phyloP scores from a whole-genome alignment of 1,284 basidiomycete genomes.

The Vanrija pseudolonga region DNA sequence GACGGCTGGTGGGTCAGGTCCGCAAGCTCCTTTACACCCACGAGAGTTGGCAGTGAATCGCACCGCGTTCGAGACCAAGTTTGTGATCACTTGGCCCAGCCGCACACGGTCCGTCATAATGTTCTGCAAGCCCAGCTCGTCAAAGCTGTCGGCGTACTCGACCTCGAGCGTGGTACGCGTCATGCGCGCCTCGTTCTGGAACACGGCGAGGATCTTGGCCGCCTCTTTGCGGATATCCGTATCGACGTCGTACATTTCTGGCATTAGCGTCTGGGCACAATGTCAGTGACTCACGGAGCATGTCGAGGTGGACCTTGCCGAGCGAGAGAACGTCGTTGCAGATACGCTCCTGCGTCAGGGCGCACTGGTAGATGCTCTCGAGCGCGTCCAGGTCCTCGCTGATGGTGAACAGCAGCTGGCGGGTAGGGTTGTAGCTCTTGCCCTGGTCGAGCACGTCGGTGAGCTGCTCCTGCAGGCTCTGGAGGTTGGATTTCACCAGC shows the following conservation, averaged over 20 bases:
- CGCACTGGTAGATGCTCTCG: constrained; percentile 45
- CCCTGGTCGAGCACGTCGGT: constrained; percentile 20
- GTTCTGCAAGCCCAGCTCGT: constrained; percentile 18
- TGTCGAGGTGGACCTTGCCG: constrained; percentile 49
- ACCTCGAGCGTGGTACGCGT: constrained; percentile 37
- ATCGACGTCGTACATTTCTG: constrained; percentile 43
- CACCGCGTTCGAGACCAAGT: constrained; percentile 43
- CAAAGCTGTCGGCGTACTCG: constrained; percentile 24
- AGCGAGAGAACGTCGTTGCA: constrained; percentile 51
- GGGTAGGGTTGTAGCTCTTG: constrained; percentile 32
- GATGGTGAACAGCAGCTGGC: constrained; percentile 41
- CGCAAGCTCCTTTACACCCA: background rate
- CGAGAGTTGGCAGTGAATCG: constrained; percentile 36
- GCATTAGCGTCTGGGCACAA: constrained; percentile 38
- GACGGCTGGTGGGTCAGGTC: constrained; percentile 7
- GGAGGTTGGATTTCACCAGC: constrained; percentile 41
- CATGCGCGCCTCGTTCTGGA: constrained; percentile 50
- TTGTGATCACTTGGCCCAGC: constrained; percentile 42
- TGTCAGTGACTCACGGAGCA: constrained; percentile 30
- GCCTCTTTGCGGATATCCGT: constrained; percentile 41
- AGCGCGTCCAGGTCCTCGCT: constrained; percentile 47
- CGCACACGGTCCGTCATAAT: constrained; percentile 43
- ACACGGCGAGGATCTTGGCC: constrained; percentile 45
- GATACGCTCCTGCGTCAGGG: constrained; percentile 50
- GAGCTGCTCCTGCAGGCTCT: constrained; percentile 33